Evolutionary conservation across 1,284 basidiomycete genomes (phyloP).

Genomic region (Anthracocystis panici-leucophaei): DNA sequence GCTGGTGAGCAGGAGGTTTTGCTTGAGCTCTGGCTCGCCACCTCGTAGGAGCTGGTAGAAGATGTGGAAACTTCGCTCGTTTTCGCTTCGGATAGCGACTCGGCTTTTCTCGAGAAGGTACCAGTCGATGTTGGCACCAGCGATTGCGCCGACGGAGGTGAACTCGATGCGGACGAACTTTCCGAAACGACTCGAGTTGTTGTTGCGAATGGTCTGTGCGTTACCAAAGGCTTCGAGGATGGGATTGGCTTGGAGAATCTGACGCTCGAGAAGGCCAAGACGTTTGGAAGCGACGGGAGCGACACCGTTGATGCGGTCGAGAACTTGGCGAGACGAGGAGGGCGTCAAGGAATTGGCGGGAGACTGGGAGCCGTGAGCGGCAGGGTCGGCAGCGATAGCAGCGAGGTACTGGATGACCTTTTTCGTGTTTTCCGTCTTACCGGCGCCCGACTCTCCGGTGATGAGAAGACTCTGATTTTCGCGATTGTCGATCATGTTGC

Average conservation of each 20-base stretch:
- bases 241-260: constrained; percentile 97
- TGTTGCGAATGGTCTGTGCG: constrained; percentile 97
- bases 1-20: constrained; percentile 78
- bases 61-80: constrained; percentile 92
- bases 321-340: constrained; percentile 55
- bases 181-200: constrained; percentile 96
- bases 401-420: constrained; percentile 99
- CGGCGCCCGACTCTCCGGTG: constrained; percentile 99
- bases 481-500: constrained; percentile 95
- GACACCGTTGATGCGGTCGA: constrained; percentile 61
- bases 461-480: constrained; percentile 99
- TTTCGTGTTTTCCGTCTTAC: constrained; percentile 99
- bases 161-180: constrained; percentile 99
- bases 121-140: constrained; percentile 99
- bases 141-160: constrained; percentile 90
- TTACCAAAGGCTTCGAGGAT: constrained; percentile 99
- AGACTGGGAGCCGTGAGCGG: constrained; percentile 36
- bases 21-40: constrained; percentile 64
- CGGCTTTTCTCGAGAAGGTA: constrained; percentile 97
- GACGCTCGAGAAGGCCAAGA: constrained; percentile 90
- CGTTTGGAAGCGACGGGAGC: constrained; percentile 56
- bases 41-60: constrained; percentile 84
- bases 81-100: constrained; percentile 73
- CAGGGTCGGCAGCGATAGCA: constrained; percentile 81
- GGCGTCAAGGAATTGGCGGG: constrained; percentile 48